These are phyloP conservation scores for Pterothamnion heteromorphum DNA, from an alignment of 31 red algal species.

Conservation along the genomic window DNA sequence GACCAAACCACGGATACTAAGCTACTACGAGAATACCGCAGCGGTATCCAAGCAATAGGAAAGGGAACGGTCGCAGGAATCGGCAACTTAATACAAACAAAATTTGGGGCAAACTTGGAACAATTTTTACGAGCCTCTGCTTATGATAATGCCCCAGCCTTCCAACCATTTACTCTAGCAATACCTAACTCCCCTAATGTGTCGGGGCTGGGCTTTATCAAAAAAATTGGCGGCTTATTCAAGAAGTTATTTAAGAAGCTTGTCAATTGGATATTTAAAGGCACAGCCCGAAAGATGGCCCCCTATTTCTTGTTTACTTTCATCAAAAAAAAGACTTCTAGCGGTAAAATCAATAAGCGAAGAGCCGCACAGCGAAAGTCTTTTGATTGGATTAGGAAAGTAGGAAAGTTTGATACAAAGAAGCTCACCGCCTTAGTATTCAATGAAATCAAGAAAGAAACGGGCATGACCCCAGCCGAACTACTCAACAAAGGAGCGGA, in stretches of 20 bases:
- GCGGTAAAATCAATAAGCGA: neutral
- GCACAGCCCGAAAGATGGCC: neutral
- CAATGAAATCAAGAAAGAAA: neutral
- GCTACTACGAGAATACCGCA: no score
- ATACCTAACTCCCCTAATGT: neutral
- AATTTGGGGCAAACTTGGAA: neutral
- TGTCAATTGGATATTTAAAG: neutral
- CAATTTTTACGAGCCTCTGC: neutral
- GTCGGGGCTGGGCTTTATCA: neutral
- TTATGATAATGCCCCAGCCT: neutral
- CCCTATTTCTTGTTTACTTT: neutral
- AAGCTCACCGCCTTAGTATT: neutral
- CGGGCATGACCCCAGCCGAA: neutral
- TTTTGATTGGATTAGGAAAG: neutral
- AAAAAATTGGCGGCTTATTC: neutral
- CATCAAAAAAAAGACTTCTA: neutral
- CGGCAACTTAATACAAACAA: neutral
- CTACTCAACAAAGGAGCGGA: neutral
- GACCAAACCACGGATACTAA: neutral
- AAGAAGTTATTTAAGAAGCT: neutral
- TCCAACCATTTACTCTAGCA: neutral
- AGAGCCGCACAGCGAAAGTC: neutral
- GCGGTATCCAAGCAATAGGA: neutral
- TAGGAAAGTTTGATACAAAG: neutral
- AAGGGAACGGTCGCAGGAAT: neutral